These are phyloP conservation scores for Pyrenophora graminea DNA, from an alignment of 2,329 filamentous ascomycete species.

Conservation along the genomic window DNA sequence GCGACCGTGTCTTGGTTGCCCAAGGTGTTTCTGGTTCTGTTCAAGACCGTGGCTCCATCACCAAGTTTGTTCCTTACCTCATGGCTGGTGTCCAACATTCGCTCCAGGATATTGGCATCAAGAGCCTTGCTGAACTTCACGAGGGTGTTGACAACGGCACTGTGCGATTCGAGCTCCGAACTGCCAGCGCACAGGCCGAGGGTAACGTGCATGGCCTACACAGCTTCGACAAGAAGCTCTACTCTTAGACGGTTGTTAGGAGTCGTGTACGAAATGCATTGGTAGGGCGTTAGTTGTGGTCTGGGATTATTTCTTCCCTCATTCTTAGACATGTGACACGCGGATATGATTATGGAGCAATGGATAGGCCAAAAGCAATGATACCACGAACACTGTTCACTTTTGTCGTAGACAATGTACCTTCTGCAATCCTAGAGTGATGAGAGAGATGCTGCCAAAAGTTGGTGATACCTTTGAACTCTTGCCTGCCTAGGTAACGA, in stretches of 20 bases:
- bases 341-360: slow-evolving; percentile 26
- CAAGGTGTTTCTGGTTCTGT: slow-evolving; percentile 93
- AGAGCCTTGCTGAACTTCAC: slow-evolving; percentile 78
- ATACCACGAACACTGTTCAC: slow-evolving; percentile 37
- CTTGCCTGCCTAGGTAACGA: neutral
- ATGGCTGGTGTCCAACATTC: slow-evolving; percentile 96
- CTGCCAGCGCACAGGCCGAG: slow-evolving; percentile 91
- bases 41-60: slow-evolving; percentile 81
- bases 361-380: slow-evolving; percentile 43
- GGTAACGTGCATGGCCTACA: slow-evolving; percentile 96
- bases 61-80: slow-evolving; percentile 95
- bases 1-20: slow-evolving; percentile 89
- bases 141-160: slow-evolving; percentile 72
- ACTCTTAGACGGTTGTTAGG: slow-evolving; percentile 63
- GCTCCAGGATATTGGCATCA: slow-evolving; percentile 90
- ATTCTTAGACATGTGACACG: slow-evolving; percentile 21
- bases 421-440: neutral
- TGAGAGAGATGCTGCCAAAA: slow-evolving; percentile 8
- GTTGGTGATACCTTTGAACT: neutral
- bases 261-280: slow-evolving; percentile 30
- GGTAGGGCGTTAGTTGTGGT: slow-evolving; percentile 32
- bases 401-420: neutral
- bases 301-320: slow-evolving; percentile 13
- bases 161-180: slow-evolving; percentile 91
- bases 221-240: slow-evolving; percentile 99